Base-by-base conservation (phyloP, 495 filamentous ascomycete species). In the Penicillium soppii region DNA sequence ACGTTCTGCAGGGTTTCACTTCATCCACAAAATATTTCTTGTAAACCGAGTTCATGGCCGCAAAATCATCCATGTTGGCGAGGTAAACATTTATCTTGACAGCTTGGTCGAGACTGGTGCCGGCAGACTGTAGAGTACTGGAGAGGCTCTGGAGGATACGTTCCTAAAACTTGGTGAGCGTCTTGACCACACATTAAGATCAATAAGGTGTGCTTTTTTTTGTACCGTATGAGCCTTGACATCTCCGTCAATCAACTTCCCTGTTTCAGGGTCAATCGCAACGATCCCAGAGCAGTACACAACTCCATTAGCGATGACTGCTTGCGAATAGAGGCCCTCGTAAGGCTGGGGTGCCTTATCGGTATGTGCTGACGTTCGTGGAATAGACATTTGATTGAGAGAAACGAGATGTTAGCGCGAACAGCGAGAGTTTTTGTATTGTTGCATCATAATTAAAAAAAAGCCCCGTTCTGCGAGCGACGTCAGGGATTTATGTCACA, bases 81-180 rank as follows among this genome's bases (percentile, higher is more conserved):
- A 90, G 60, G 65, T 87, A 90, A 37, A 89, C 81, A 53, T 82
- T 86, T 54, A 83, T 80, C 64, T 89, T 87, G 44, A 89, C 77
- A 9, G 88, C 85, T 53, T 85, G 84, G 50, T 73, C 71, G 43
- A 89, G 67, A 33, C 69, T 68, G 33, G 81, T 82, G 7, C 82
- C 83, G 1, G 85, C 82, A 25, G 80, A 85, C 48, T 81, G 73
- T 33, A 90, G 79, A 21, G 89, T 74, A 13, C 80, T 76, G 3
- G 72, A 69, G 17, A 90, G 74, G 64, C 88, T 90, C 54, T 80
- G 75, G 61, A 87, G 71, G 25, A 70, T 74, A 70, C 77, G 79
- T n/a, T n/a, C n/a, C n/a, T n/a, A n/a, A n/a, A n/a, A n/a, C n/a
- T n/a, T n/a, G n/a, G n/a, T n/a, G n/a, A n/a, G n/a, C n/a, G n/a